A percentile compares a stretch with the other conserved stretches of the same genome.
These are phyloP conservation scores for Aspergillus pseudoviridinutans DNA, from an alignment of 2,329 filamentous ascomycete genomes.

Conservation along the genomic window DNA sequence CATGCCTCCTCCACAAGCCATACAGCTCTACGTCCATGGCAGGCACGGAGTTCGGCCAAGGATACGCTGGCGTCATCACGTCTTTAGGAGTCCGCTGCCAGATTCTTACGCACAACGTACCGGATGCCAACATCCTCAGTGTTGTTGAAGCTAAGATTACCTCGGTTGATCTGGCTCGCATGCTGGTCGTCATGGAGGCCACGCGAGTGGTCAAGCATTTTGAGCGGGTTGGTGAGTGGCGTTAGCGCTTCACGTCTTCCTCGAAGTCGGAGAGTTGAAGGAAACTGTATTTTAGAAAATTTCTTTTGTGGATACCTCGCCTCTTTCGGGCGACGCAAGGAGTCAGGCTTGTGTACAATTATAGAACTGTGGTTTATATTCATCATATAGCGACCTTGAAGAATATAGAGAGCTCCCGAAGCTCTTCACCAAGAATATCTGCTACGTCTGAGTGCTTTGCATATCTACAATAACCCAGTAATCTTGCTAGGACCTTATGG, in stretches of 20 bases:
- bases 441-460: too few species aligned
- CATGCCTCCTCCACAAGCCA: conserved; percentile 30
- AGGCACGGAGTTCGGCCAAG: conserved; percentile 15
- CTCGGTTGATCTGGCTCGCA: conserved; percentile 29
- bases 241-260: not conserved
- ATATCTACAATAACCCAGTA: not conserved
- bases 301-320: not conserved
- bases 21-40: conserved; percentile 18
- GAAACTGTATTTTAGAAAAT: not conserved
- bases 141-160: conserved; percentile 34
- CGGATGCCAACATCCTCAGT: conserved; percentile 27
- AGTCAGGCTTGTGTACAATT: not conserved
- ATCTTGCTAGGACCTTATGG: not conserved
- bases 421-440: not conserved
- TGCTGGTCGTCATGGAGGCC: conserved; percentile 33
- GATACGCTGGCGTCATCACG: conserved; percentile 28
- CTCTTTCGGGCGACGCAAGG: not conserved
- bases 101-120: conserved; percentile 20
- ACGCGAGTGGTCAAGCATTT: conserved; percentile 29
- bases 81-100: conserved; percentile 30
- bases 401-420: not conserved
- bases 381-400: not conserved
- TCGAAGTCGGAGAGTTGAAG: not conserved
- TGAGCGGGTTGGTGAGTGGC: conserved; percentile 32
- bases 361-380: not conserved